phyloP scores from a whole-genome alignment of 78 protist genomes.

The Trichosphaerium sp. region DNA sequence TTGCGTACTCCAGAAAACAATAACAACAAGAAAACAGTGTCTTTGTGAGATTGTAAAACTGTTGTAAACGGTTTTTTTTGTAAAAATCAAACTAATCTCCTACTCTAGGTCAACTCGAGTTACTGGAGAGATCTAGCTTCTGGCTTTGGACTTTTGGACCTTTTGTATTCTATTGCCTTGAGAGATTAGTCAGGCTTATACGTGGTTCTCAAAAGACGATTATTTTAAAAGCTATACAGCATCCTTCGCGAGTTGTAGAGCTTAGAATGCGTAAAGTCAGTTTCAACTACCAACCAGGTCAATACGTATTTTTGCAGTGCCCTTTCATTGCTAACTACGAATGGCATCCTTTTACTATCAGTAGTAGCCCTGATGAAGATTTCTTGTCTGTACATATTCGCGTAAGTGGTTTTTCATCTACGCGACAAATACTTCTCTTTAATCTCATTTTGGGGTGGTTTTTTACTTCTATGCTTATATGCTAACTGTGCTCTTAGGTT shows the following conservation, averaged over 20 bases:
- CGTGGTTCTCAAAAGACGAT: slow-evolving; percentile 24
- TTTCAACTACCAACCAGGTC: slow-evolving; percentile 68
- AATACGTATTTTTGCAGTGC: slow-evolving; percentile 69
- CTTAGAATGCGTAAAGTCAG: slow-evolving; percentile 32
- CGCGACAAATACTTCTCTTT: not conserved
- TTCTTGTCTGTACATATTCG: slow-evolving; percentile 63
- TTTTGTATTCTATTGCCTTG: slow-evolving; percentile 51
- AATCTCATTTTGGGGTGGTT: too few relatives aligned
- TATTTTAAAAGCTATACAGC: too few relatives aligned
- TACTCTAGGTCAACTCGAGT: slow-evolving; percentile 4
- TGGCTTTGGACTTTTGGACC: slow-evolving; percentile 76
- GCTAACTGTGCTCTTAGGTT: too few relatives aligned
- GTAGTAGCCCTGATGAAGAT: slow-evolving; percentile 77
- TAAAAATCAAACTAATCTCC: not conserved
- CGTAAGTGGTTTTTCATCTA: not conserved
- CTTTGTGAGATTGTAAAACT: too few relatives aligned
- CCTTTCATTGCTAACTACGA: slow-evolving; percentile 59
- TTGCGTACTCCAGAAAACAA: too few relatives aligned
- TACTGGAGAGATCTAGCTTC: slow-evolving; percentile 19
- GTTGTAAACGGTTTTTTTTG: not conserved
- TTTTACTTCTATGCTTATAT: too few relatives aligned
- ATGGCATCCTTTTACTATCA: slow-evolving; percentile 90
- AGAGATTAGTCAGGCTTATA: slow-evolving; percentile 48
- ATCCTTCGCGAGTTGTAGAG: slow-evolving; percentile 57
- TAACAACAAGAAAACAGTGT: too few relatives aligned